These are phyloP conservation scores for Cryphonectria japonica DNA, from an alignment of 2,329 filamentous ascomycete species.

Conservation along the genomic window DNA sequence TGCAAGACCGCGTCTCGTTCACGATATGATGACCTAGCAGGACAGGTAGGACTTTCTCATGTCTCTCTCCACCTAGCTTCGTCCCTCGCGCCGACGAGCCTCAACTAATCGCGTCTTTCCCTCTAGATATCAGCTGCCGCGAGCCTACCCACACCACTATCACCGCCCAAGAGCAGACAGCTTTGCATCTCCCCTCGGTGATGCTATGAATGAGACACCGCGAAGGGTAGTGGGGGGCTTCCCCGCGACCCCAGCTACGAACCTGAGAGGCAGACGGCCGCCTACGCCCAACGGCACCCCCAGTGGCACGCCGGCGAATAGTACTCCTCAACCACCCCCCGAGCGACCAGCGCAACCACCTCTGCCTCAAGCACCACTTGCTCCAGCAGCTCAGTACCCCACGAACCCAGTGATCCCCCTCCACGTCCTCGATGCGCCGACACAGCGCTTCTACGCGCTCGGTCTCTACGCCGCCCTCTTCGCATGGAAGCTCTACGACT, in stretches of 20 bases:
- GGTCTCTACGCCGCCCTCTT: conserved; percentile 77
- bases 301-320: background rate
- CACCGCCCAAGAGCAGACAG: conserved; percentile 7
- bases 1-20: conserved; percentile 13
- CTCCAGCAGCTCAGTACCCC: conserved; percentile 44
- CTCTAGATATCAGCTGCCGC: conserved; percentile 29
- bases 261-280: conserved; percentile 28
- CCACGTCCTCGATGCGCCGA: conserved; percentile 82
- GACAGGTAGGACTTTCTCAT: conserved; percentile 16
- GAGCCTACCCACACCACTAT: conserved; percentile 22
- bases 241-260: conserved; percentile 30
- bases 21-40: conserved; percentile 31
- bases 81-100: background rate
- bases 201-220: conserved; percentile 30
- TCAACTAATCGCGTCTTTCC: conserved; percentile 10
- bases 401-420: conserved; percentile 75
- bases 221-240: conserved; percentile 28
- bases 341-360: conserved; percentile 10
- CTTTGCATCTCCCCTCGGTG: conserved; percentile 16
- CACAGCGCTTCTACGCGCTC: conserved; percentile 85
- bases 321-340: conserved; percentile 9
- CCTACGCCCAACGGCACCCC: conserved; percentile 21
- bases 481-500: conserved; percentile 88
- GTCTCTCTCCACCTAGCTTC: background rate
- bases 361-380: conserved; percentile 46